Evolutionary conservation across 2,329 filamentous ascomycete genomes (phyloP).

Genomic region (Alternaria consortialis): DNA sequence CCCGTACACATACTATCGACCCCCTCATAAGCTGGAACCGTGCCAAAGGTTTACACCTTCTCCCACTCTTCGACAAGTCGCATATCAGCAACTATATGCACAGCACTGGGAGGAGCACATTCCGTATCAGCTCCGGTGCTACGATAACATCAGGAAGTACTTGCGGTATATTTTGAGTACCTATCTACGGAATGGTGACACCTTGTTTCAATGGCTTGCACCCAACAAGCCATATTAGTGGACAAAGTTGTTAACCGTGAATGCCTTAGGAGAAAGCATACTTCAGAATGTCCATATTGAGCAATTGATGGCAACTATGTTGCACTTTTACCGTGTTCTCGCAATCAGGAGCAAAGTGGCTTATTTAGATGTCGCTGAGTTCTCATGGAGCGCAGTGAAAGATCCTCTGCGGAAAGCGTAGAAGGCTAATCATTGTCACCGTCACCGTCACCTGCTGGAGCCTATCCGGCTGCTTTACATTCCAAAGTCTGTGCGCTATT

Average conservation of each 20-base stretch:
- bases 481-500: neutral
- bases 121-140: neutral
- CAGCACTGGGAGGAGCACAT: neutral
- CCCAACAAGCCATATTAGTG: neutral
- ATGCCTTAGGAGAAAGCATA: neutral
- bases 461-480: neutral
- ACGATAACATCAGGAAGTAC: neutral
- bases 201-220: neutral
- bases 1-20: neutral
- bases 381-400: neutral
- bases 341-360: neutral
- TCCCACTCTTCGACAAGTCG: neutral
- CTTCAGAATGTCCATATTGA: neutral
- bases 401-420: neutral
- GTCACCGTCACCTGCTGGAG: neutral
- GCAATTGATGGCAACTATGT: neutral
- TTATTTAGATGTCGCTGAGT: neutral
- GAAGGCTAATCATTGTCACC: neutral
- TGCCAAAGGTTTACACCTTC: neutral
- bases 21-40: neutral
- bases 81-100: neutral
- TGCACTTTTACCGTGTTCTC: neutral
- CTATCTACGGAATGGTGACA: neutral
- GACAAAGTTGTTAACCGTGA: neutral
- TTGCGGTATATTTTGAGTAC: neutral